Conservation (phyloP, 768 basidiomycete genomes). For the Heimioporus sp. region DNA sequence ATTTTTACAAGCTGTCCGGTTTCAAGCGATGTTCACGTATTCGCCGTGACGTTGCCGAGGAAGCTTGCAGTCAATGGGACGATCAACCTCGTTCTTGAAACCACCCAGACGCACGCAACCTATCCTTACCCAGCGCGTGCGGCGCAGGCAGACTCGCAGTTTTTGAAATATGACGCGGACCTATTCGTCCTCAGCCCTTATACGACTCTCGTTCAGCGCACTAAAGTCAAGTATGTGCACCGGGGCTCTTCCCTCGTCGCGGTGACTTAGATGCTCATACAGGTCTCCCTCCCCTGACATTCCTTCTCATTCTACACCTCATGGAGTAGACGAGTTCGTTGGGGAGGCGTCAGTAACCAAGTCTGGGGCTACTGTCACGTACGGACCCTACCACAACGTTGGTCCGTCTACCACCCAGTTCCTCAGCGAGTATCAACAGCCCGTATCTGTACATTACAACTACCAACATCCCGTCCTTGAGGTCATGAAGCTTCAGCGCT, state of each 20-base stretch:
- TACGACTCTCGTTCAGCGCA: conserved; percentile 73
- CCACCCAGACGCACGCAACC: conserved; percentile 76
- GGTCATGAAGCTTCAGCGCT: conserved; percentile 66
- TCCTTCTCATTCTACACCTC: conserved; percentile 68
- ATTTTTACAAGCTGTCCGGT: conserved; percentile 25
- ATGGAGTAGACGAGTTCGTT: conserved; percentile 56
- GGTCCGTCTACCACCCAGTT: conserved; percentile 61
- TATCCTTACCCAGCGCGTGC: conserved; percentile 73
- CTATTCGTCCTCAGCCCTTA: conserved; percentile 87
- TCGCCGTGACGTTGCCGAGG: conserved; percentile 65
- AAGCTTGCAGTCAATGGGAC: conserved; percentile 57
- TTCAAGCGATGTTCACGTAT: conserved; percentile 43
- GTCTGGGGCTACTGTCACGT: conserved; percentile 78
- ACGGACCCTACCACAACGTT: conserved; percentile 83
- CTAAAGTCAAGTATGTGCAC: conserved; percentile 74
- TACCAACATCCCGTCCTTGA: conserved; percentile 82
- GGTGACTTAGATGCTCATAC: conserved; percentile 4
- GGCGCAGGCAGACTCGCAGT: conserved; percentile 73
- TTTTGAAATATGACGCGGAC: conserved; percentile 72
- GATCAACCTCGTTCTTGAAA: conserved; percentile 74
- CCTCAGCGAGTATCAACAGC: conserved; percentile 58
- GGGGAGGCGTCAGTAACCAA: conserved; percentile 63
- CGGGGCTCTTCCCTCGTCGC: not conserved
- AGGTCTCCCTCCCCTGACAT: conserved; percentile 75
- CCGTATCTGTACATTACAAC: conserved; percentile 73